phyloP scores from a whole-genome alignment of 352 stramenopile species.

The Phytophthora palmivora region DNA sequence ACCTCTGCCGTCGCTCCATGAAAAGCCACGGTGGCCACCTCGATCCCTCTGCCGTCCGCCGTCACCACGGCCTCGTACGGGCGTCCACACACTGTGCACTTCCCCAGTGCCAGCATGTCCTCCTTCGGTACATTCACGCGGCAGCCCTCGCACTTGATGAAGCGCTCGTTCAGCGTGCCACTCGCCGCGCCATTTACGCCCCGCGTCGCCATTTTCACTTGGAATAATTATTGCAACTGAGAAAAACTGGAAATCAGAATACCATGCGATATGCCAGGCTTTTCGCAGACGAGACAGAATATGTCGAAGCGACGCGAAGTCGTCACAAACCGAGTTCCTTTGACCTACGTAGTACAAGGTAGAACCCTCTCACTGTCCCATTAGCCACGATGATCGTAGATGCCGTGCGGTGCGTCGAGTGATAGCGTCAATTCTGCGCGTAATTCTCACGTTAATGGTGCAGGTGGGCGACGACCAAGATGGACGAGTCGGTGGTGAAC shows the following conservation, averaged over 20 bases:
- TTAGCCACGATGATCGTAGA: constrained; percentile 48
- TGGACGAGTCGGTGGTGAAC: constrained; percentile 68
- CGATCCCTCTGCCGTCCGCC: constrained; percentile 30
- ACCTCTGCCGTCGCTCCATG: constrained; percentile 15
- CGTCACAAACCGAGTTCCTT: constrained; percentile 26
- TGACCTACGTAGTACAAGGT: background rate
- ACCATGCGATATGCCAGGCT: constrained; percentile 14
- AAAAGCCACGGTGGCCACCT: constrained; percentile 56
- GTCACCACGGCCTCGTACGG: constrained; percentile 45
- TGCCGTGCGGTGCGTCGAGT: constrained; percentile 45
- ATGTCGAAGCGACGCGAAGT: constrained; percentile 17
- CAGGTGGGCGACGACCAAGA: constrained; percentile 60
- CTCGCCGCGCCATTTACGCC: constrained; percentile 65
- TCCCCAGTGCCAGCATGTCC: constrained; percentile 67
- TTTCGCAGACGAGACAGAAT: constrained; percentile 22
- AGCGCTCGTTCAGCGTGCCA: constrained; percentile 74
- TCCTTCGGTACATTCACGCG: constrained; percentile 85
- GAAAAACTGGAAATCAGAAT: constrained; percentile 9
- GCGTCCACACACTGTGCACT: constrained; percentile 65
- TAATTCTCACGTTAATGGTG: background rate
- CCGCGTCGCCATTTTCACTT: constrained; percentile 40
- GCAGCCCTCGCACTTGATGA: constrained; percentile 81
- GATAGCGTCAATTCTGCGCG: background rate
- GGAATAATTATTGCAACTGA: background rate
- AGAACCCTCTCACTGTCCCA: constrained; percentile 3